These are phyloP conservation scores for Botryotinia calthae DNA, from an alignment of 2,329 filamentous ascomycete genomes.

Conservation along the genomic window DNA sequence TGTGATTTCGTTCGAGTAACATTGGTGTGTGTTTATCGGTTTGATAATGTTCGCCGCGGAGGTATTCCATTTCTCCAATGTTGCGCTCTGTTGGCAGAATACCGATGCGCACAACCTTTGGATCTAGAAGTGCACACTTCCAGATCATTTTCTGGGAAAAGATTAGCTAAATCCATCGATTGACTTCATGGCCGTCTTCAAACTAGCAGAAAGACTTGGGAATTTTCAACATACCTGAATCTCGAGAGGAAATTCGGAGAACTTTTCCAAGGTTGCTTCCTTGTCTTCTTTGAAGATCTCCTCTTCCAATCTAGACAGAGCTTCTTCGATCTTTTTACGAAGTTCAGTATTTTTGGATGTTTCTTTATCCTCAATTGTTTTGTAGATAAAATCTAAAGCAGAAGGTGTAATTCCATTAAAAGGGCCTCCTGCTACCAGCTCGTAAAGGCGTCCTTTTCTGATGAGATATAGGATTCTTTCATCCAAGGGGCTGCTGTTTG, in stretches of 20 bases:
- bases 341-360: background rate
- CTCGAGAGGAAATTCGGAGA: background rate
- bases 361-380: background rate
- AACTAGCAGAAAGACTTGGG: background rate
- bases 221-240: background rate
- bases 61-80: background rate
- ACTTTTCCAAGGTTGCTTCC: background rate
- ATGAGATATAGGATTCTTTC: background rate
- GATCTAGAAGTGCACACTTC: background rate
- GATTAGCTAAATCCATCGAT: rapidly evolving
- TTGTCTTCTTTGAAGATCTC: background rate
- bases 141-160: background rate
- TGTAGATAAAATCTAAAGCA: background rate
- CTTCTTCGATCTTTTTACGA: background rate
- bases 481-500: background rate
- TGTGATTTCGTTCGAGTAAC: background rate
- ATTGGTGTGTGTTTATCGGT: background rate
- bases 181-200: background rate
- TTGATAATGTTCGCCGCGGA: background rate
- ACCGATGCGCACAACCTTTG: background rate
- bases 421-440: background rate
- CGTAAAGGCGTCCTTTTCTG: background rate
- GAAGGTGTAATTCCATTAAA: background rate
- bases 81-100: background rate
- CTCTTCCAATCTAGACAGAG: background rate